phyloP scores from a whole-genome alignment of 305 asterid species.

The Euphrasia arctica region DNA sequence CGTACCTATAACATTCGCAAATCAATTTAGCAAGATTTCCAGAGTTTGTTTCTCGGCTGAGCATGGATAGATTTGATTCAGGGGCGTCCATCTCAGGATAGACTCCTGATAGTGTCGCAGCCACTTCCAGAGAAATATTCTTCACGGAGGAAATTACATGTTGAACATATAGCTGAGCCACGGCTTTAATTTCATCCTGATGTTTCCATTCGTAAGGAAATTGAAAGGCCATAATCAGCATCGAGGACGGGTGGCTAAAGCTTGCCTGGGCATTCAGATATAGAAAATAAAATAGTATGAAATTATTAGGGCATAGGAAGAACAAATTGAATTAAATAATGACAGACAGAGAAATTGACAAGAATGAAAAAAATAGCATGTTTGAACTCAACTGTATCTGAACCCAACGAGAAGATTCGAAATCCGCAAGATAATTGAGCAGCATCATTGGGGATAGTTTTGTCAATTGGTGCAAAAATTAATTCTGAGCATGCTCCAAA shows the following conservation, averaged over 20 bases:
- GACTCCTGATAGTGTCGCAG: too few relatives aligned
- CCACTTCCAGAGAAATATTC: conserved; percentile 24
- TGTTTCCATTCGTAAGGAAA: conserved; percentile 37
- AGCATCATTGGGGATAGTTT: conserved; percentile 26
- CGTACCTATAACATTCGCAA: conserved; percentile 46
- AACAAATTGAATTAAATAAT: too few relatives aligned
- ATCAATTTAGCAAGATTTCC: conserved; percentile 32
- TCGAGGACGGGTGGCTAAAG: neutral
- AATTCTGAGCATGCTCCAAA: conserved; percentile 45
- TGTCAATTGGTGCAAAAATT: conserved; percentile 39
- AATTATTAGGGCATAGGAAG: neutral
- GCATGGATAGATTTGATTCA: conserved; percentile 20
- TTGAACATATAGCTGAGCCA: conserved; percentile 33
- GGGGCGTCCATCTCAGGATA: conserved; percentile 1
- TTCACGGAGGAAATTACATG: conserved; percentile 32
- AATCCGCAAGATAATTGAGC: conserved; percentile 39
- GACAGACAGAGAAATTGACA: too few relatives aligned
- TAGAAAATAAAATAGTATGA: neutral
- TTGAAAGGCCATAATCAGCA: conserved; percentile 38
- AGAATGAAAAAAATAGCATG: neutral
- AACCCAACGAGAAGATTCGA: conserved; percentile 37
- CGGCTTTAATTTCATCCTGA: conserved; percentile 29
- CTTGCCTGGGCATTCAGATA: conserved; percentile 6
- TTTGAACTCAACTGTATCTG: conserved; percentile 33
- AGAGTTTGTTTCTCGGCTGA: conserved; percentile 22